Evolutionary conservation across 257 asterid genomes (phyloP), one percentile per base, ranked within the genome.

Genomic region (Knoxia roxburghii): DNA sequence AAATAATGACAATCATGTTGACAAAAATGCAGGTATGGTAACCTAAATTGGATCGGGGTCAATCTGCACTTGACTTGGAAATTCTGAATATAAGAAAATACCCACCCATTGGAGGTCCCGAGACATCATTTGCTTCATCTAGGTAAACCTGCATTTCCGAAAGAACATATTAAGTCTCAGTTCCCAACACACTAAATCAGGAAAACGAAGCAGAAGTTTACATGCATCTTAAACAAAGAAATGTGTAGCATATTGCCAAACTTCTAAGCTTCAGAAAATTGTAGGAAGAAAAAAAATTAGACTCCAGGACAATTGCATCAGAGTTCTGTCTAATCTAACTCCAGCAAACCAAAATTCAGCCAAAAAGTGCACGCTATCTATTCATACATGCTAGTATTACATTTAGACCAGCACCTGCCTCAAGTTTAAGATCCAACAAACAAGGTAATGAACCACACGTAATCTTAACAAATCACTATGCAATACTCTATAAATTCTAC

Each of bases 101-200:
- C 64, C 40, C 85, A 90, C 96, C 96, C 76, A 76, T 69, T 77
- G 79, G 85, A 23, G 89, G 82, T 50, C 79, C 68, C 49, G 81
- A 61, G 65, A 77, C 92, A 73, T 86, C 97, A 54, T 69, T 64
- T 72, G 76, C 77, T 74, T 76, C 85, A 75, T 88, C 97, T 32
- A 77, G 68, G 80, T 86, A 84, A 71, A 73, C 96, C 96, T 88
- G 88, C 68, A 73, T 63, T 60, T 61, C 37, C 15, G 73, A 69
- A 78, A 21, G 32, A 63, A 48, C 29, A n/a, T 58, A 58, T 20
- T 21, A 35, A 24, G 55, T 39, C 50, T 8, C 60, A 12, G 58
- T 58, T 30, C 6, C 20, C 67, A 43, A 56, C 26, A 33, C 1
- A 52, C n/a, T 17, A 48, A 15, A 43, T 18, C 55, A 72, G 43